Percentiles rank a stretch among this genome's conserved stretches.
phyloP scores from a whole-genome alignment of 345 rosid species.

The Citrus glauca region DNA sequence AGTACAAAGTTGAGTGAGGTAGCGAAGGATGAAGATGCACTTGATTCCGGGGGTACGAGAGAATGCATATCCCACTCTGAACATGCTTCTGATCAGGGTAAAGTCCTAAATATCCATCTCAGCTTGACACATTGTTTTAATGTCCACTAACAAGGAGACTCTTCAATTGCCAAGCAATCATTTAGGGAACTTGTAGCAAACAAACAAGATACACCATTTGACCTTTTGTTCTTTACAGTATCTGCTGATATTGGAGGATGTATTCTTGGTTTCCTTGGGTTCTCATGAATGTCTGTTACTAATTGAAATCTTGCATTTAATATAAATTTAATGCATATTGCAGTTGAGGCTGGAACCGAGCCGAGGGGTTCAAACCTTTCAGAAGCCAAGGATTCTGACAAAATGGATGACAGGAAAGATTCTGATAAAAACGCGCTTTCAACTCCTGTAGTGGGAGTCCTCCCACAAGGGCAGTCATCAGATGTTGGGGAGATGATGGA shows the following conservation, averaged over 20 bases:
- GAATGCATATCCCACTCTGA: slow-evolving; percentile 17
- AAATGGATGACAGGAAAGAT: slow-evolving; percentile 27
- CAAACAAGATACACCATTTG: neutral
- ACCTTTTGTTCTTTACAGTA: neutral
- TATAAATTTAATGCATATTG: slow-evolving; percentile 14
- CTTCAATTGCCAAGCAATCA: neutral
- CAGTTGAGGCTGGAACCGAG: slow-evolving; percentile 29
- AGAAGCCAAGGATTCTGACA: slow-evolving; percentile 23
- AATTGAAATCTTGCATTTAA: slow-evolving; percentile 11
- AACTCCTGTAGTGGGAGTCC: slow-evolving; percentile 20
- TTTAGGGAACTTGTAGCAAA: neutral
- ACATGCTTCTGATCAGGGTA: slow-evolving; percentile 13
- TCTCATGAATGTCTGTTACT: neutral
- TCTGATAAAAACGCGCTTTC: slow-evolving; percentile 15
- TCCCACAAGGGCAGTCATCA: slow-evolving; percentile 14
- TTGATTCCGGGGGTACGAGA: slow-evolving; percentile 13
- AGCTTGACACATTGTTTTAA: neutral
- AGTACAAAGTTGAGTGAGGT: slow-evolving; percentile 19
- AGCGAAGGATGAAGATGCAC: slow-evolving; percentile 21
- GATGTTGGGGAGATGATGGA: slow-evolving; percentile 22
- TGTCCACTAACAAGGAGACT: neutral
- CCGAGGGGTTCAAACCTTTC: slow-evolving; percentile 27
- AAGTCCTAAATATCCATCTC: slow-evolving; percentile 8
- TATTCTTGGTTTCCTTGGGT: neutral
- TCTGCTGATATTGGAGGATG: neutral